Evolutionary conservation across 1,284 basidiomycete genomes (phyloP).

Genomic region (Cutaneotrichosporon cyanovorans): DNA sequence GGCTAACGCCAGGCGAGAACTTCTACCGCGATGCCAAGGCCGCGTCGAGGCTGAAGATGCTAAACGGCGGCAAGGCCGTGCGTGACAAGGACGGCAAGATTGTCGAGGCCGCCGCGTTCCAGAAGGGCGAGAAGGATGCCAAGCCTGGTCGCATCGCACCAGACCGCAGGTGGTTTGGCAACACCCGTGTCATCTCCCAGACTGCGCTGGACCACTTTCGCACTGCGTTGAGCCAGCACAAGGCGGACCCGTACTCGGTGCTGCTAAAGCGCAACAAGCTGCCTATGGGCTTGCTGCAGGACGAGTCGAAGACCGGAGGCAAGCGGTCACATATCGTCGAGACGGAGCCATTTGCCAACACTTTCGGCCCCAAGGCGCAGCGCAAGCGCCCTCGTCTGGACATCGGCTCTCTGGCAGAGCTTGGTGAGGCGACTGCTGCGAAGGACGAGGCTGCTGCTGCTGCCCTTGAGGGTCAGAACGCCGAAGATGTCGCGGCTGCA

Average conservation of each 20-base stretch:
- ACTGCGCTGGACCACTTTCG: constrained; percentile 89
- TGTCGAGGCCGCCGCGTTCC: constrained; percentile 82
- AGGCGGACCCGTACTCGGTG: constrained; percentile 89
- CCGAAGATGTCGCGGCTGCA: constrained; percentile 32
- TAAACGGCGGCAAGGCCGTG: constrained; percentile 80
- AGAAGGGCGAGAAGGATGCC: constrained; percentile 81
- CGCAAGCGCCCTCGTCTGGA: constrained; percentile 79
- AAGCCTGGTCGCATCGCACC: constrained; percentile 82
- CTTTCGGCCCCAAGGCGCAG: constrained; percentile 89
- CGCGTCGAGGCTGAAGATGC: constrained; percentile 75
- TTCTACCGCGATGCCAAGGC: constrained; percentile 89
- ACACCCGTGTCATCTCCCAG: constrained; percentile 97
- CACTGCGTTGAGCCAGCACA: constrained; percentile 70
- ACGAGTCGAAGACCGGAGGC: constrained; percentile 70
- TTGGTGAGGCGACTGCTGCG: constrained; percentile 59
- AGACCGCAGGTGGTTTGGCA: constrained; percentile 92
- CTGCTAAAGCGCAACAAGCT: constrained; percentile 84
- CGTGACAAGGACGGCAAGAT: constrained; percentile 84
- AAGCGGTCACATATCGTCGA: constrained; percentile 89
- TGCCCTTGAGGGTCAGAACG: constrained; percentile 1
- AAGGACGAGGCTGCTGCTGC: constrained; percentile 19
- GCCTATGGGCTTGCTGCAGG: constrained; percentile 86
- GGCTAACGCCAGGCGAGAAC: constrained; percentile 51
- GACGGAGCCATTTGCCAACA: constrained; percentile 83
- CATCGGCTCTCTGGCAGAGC: constrained; percentile 77